These are phyloP conservation scores for Trichosporon sp. DNA, from an alignment of 1,284 basidiomycete genomes.

Conservation along the genomic window DNA sequence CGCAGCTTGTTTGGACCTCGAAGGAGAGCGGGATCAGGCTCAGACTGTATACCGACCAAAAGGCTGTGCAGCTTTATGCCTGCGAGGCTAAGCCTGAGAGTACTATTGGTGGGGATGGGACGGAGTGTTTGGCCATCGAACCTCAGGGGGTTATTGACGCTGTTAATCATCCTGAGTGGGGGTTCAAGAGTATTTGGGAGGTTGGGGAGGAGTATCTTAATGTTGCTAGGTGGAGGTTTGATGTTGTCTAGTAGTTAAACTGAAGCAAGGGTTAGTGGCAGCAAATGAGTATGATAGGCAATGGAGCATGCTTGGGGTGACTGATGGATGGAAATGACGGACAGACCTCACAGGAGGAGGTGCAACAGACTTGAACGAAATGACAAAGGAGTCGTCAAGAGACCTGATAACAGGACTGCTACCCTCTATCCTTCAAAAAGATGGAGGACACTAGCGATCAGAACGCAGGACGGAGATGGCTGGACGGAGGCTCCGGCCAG, in stretches of 20 bases:
- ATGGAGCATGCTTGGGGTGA: too few species aligned
- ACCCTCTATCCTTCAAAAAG: too few species aligned
- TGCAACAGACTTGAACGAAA: too few species aligned
- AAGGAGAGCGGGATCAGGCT: slow-evolving; percentile 30
- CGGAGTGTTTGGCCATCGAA: slow-evolving; percentile 34
- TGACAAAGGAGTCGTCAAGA: too few species aligned
- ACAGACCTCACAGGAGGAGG: too few species aligned
- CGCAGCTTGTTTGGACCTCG: slow-evolving; percentile 18
- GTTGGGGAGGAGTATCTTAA: slow-evolving; percentile 9
- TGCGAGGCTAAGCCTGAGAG: slow-evolving; percentile 19
- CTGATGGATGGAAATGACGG: too few species aligned
- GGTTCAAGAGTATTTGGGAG: slow-evolving; percentile 25
- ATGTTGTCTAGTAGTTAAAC: not conserved
- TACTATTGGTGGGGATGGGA: slow-evolving; percentile 2
- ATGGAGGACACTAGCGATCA: too few species aligned
- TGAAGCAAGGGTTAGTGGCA: too few species aligned
- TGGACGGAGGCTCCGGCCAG: too few species aligned
- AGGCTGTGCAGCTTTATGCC: slow-evolving; percentile 29
- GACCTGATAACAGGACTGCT: too few species aligned
- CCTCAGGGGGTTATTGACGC: slow-evolving; percentile 31
- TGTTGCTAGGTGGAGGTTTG: not conserved
- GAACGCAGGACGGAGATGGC: too few species aligned
- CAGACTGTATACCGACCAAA: slow-evolving; percentile 30
- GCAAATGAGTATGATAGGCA: too few species aligned
- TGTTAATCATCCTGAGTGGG: slow-evolving; percentile 35